Base-by-base conservation (phyloP, 2,329 filamentous ascomycete genomes). In the Fusarium begoniae region DNA sequence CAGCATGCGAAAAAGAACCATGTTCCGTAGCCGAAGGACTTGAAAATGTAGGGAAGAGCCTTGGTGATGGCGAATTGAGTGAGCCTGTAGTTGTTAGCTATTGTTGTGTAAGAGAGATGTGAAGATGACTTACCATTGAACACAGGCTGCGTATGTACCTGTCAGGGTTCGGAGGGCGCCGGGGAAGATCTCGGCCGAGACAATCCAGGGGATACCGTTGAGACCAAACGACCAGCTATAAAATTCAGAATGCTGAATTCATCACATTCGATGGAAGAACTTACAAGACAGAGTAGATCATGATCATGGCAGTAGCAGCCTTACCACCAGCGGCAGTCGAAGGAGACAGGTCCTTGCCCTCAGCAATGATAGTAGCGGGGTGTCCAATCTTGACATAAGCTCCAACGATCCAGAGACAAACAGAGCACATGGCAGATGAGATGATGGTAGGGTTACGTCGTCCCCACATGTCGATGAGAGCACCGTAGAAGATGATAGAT, bases 1-100 rank as follows among this genome's bases (percentile, higher is more conserved):
- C 86, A 83, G 6, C 82, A 82, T 2, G 86, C 88, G 70, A 90
- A 90, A 81, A 90, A 89, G 79, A 89, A 88, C 82, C 87, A 90
- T 4, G 86, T 87, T 10, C 88, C 88, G 74, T 85, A 89, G 28
- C 81, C 80, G 15, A 86, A 79, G 1, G 81, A 81, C 47, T 77
- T 81, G 69, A 86, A 83, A 50, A 87, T 86, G 66, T 85, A 86
- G 0, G 84, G 84, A 4, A 85, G 77, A 0, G 84, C 80, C 64
- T 85, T 85, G 15, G 83, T 84, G 61, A 86, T 83, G 65, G 80
- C 79, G 58, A 86, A 85, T 47, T 85, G 83, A 8, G 80, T 81
- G n/a, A 82, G 75, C 72, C 72, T 75, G 14, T 20, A 15, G 1
- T 3, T 13, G 45, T 74, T 35, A 72, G 43, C n/a, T 26, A 6